Percentiles rank a stretch among this genome's conserved stretches.
Evolutionary conservation across 2,329 filamentous ascomycete genomes (phyloP).

Genomic region (Coniochaeta pulveracea): DNA sequence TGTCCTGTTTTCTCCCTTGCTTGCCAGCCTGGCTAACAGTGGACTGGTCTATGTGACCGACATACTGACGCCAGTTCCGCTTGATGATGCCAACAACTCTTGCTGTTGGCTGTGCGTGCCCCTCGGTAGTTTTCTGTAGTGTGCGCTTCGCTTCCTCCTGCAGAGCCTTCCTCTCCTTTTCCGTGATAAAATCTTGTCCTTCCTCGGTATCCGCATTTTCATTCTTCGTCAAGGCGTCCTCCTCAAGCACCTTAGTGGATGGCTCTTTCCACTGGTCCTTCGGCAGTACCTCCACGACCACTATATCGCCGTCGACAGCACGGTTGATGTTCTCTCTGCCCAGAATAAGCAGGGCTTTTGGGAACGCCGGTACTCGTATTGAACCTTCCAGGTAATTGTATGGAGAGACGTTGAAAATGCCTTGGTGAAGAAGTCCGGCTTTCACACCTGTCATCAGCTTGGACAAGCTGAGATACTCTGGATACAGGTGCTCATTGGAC

Average conservation of each 20-base stretch:
- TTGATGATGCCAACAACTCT: constrained; percentile 87
- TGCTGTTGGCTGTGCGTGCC: constrained; percentile 77
- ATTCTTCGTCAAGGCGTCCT: constrained; percentile 82
- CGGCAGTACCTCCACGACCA: constrained; percentile 85
- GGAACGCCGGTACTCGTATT: constrained; percentile 80
- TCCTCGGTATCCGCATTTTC: constrained; percentile 86
- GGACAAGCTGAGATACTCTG: constrained; percentile 80
- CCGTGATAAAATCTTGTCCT: constrained; percentile 66
- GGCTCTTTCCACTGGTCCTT: constrained; percentile 96
- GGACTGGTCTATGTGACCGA: constrained; percentile 84
- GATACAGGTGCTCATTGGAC: constrained; percentile 62
- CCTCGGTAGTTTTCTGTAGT: constrained; percentile 66
- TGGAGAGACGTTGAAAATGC: constrained; percentile 88
- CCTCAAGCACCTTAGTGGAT: constrained; percentile 90
- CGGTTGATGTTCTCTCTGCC: constrained; percentile 95
- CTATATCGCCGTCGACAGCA: constrained; percentile 80
- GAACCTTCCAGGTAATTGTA: constrained; percentile 97
- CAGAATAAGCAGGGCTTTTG: constrained; percentile 76
- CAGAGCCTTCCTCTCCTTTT: constrained; percentile 73
- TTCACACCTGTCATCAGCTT: constrained; percentile 93
- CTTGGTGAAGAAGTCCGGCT: constrained; percentile 81
- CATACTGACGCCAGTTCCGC: constrained; percentile 95
- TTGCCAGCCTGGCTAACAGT: constrained; percentile 64
- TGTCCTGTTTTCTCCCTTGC: constrained; percentile 77
- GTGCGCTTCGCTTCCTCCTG: constrained; percentile 85